These are phyloP conservation scores for Lachancea quebecensis DNA, from an alignment of 805 yeast genomes.

Conservation along the genomic window DNA sequence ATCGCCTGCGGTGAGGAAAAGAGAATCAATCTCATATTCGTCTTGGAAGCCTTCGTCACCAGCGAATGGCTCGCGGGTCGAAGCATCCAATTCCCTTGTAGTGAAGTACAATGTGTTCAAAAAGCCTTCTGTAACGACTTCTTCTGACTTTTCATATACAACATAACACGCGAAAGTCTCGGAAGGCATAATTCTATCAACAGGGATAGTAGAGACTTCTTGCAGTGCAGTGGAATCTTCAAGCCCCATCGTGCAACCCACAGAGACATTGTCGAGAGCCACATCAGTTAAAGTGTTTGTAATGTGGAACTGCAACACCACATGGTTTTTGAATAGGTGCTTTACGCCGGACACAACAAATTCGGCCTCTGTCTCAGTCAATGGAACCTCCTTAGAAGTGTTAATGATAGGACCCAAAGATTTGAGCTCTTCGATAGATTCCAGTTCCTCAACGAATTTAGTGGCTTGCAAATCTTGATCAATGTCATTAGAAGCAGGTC, in stretches of 20 bases:
- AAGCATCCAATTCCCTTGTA: slow-evolving; percentile 71
- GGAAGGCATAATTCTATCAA: slow-evolving; percentile 65
- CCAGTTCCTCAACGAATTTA: slow-evolving; percentile 62
- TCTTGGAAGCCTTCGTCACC: slow-evolving; percentile 85
- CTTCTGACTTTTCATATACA: slow-evolving; percentile 57
- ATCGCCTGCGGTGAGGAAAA: slow-evolving; percentile 69
- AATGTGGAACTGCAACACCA: slow-evolving; percentile 75
- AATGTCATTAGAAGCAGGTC: slow-evolving; percentile 26
- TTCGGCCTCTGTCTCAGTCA: slow-evolving; percentile 91
- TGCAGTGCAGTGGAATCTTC: slow-evolving; percentile 31
- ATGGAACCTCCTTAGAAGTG: slow-evolving; percentile 54
- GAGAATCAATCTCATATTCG: slow-evolving; percentile 83
- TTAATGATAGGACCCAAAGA: slow-evolving; percentile 70
- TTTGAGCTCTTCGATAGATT: slow-evolving; percentile 64
- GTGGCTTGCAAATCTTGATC: slow-evolving; percentile 43
- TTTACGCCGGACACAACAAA: slow-evolving; percentile 79
- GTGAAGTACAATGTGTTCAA: slow-evolving; percentile 65
- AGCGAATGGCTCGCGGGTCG: slow-evolving; percentile 57
- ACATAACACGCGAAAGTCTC: slow-evolving; percentile 71
- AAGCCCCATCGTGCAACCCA: slow-evolving; percentile 51
- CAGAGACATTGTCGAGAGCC: slow-evolving; percentile 69
- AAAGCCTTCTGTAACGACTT: slow-evolving; percentile 45
- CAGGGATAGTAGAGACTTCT: slow-evolving; percentile 73
- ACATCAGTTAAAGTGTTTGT: slow-evolving; percentile 78
- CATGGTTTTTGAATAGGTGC: slow-evolving; percentile 69